Evolutionary conservation across 345 rosid genomes (phyloP).

Genomic region (Bruguiera sexangula): DNA sequence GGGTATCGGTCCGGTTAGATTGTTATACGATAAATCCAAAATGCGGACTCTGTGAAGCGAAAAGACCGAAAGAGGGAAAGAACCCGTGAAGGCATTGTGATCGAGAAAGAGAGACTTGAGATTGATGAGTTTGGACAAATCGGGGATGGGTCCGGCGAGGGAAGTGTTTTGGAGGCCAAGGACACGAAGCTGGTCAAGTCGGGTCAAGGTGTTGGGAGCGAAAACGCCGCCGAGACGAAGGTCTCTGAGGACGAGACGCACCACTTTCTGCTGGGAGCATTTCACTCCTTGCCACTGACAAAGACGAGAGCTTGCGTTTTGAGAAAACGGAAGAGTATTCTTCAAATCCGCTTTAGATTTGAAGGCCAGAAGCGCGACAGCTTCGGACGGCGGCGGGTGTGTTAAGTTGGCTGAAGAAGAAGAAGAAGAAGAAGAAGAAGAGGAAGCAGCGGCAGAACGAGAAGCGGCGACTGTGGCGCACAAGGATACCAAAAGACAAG

Average conservation of each 20-base stretch:
- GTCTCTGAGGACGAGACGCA: conserved; percentile 55
- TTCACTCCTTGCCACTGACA: conserved; percentile 78
- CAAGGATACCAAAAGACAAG: conserved; percentile 15
- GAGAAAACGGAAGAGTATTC: conserved; percentile 35
- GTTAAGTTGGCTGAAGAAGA: conserved; percentile 8
- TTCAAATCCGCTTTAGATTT: conserved; percentile 65
- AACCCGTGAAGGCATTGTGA: conserved; percentile 63
- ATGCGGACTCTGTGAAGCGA: conserved; percentile 58
- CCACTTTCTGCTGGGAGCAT: conserved; percentile 49
- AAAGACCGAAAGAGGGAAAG: conserved; percentile 59
- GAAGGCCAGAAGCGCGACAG: conserved; percentile 59
- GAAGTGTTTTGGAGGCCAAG: conserved; percentile 81
- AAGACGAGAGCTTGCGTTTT: conserved; percentile 30
- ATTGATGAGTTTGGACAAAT: conserved; percentile 60
- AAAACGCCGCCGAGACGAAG: conserved; percentile 61
- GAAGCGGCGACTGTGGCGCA: conserved; percentile 1
- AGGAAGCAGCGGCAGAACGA: neutral
- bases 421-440: conserved; percentile 3
- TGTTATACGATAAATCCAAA: conserved; percentile 65
- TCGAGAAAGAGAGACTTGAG: conserved; percentile 73
- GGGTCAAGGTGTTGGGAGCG: conserved; percentile 48
- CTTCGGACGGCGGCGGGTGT: conserved; percentile 44
- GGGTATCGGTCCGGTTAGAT: conserved; percentile 60
- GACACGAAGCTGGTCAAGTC: conserved; percentile 84
- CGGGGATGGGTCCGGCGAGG: conserved; percentile 72